These are phyloP conservation scores for Clonostachys chloroleuca DNA, from an alignment of 2,329 filamentous ascomycete genomes.

Conservation along the genomic window DNA sequence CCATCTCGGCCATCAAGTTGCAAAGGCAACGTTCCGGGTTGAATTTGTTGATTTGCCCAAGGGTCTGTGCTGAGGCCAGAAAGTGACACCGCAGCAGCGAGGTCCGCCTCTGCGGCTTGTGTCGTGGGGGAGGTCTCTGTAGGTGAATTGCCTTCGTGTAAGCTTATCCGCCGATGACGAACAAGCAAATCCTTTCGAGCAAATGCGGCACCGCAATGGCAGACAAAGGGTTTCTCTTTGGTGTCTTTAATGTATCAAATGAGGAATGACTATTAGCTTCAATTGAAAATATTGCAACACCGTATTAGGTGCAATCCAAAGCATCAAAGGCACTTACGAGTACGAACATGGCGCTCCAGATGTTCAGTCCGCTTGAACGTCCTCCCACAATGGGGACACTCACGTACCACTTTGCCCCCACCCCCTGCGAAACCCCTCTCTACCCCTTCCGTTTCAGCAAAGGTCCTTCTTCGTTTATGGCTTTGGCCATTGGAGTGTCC, in stretches of 20 bases:
- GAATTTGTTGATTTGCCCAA: not conserved
- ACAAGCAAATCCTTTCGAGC: constrained; percentile 37
- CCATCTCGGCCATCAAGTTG: not conserved
- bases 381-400: constrained; percentile 34
- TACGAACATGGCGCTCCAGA: constrained; percentile 38
- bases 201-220: constrained; percentile 36
- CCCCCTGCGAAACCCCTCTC: not conserved
- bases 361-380: constrained; percentile 41
- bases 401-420: constrained; percentile 10
- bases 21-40: not conserved
- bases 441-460: too few relatives aligned
- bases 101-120: constrained; percentile 10
- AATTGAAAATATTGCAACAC: not conserved
- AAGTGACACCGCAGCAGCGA: constrained; percentile 20
- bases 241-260: constrained; percentile 24
- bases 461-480: too few relatives aligned
- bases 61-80: constrained; percentile 21
- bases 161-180: constrained; percentile 32
- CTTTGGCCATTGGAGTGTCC: not conserved
- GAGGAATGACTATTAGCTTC: not conserved
- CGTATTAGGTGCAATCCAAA: not conserved
- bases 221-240: constrained; percentile 41
- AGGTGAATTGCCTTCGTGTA: constrained; percentile 21
- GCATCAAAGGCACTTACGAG: constrained; percentile 25
- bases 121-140: constrained; percentile 1